Evolutionary conservation across 805 yeast species (phyloP).

Genomic region (Saccharomycopsis microspora): DNA sequence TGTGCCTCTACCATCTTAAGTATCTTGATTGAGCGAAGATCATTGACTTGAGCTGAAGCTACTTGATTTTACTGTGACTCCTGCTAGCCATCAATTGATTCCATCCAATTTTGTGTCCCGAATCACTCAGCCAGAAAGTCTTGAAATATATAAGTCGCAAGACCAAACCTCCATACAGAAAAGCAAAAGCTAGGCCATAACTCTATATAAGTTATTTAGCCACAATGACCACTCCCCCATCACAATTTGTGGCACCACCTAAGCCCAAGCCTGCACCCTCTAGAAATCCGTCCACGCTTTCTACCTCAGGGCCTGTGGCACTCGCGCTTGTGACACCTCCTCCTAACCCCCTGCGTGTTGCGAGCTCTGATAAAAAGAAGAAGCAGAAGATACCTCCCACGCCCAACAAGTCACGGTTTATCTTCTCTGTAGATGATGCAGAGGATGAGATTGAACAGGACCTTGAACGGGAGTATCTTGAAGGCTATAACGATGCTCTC

Average conservation of each 20-base stretch:
- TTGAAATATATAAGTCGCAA: too few species aligned
- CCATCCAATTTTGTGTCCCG: too few species aligned
- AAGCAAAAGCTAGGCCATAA: too few species aligned
- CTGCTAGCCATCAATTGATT: too few species aligned
- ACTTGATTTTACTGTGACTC: too few species aligned
- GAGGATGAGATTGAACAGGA: constrained; percentile 59
- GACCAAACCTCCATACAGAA: too few species aligned
- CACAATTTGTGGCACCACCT: neutral
- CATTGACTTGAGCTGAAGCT: too few species aligned
- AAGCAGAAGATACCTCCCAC: constrained; percentile 12
- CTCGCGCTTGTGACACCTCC: neutral
- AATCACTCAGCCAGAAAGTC: too few species aligned
- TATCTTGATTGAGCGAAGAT: too few species aligned
- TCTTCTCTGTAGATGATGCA: constrained; percentile 78
- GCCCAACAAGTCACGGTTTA: constrained; percentile 18
- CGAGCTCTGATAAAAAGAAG: constrained; percentile 6
- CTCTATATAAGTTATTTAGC: too few species aligned
- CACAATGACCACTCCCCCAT: too few species aligned
- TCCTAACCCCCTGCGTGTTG: constrained; percentile 1
- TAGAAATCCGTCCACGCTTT: neutral
- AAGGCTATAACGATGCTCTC: constrained; percentile 65
- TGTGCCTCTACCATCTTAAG: too few species aligned
- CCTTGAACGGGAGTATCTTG: constrained; percentile 47
- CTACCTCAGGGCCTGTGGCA: neutral
- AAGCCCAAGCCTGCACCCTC: constrained; percentile 4